Conservation (phyloP, 768 basidiomycete genomes). For the Collybia nuda region DNA sequence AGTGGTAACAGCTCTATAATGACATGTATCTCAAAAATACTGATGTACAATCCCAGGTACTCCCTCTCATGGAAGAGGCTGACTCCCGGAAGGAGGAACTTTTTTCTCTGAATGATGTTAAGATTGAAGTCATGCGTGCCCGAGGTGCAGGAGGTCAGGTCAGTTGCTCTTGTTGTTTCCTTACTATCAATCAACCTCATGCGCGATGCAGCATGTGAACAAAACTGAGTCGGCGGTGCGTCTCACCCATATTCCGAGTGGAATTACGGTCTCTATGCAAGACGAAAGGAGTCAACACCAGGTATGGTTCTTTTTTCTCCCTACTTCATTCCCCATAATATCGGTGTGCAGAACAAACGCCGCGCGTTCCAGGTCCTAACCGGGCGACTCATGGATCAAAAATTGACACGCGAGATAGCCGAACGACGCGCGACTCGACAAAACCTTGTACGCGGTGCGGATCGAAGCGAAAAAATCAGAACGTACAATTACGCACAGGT, state of each 20-base stretch:
- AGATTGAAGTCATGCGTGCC: slow-evolving; percentile 92
- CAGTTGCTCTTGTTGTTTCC: slow-evolving; percentile 9
- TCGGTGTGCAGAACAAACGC: slow-evolving; percentile 70
- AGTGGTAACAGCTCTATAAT: slow-evolving; percentile 56
- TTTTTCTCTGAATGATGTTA: slow-evolving; percentile 82
- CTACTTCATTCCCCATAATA: neutral
- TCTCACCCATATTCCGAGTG: slow-evolving; percentile 88
- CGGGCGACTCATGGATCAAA: slow-evolving; percentile 82
- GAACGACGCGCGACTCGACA: slow-evolving; percentile 68
- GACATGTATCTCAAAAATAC: neutral
- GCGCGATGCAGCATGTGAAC: slow-evolving; percentile 79
- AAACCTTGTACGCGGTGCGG: slow-evolving; percentile 76
- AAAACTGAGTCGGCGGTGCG: slow-evolving; percentile 98
- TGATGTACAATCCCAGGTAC: slow-evolving; percentile 52
- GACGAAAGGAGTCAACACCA: slow-evolving; percentile 96
- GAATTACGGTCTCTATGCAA: slow-evolving; percentile 96
- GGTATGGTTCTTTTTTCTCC: slow-evolving; percentile 36
- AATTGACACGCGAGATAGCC: slow-evolving; percentile 67
- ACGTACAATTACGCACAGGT: slow-evolving; percentile 95
- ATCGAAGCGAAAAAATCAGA: slow-evolving; percentile 91
- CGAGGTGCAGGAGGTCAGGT: slow-evolving; percentile 98
- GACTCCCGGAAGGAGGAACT: slow-evolving; percentile 62
- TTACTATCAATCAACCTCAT: slow-evolving; percentile 1
- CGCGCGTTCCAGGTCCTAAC: slow-evolving; percentile 90
- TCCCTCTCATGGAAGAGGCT: slow-evolving; percentile 74